phyloP scores from a whole-genome alignment of 164 flowering plant genomes.

The Cinnamomum chago region DNA sequence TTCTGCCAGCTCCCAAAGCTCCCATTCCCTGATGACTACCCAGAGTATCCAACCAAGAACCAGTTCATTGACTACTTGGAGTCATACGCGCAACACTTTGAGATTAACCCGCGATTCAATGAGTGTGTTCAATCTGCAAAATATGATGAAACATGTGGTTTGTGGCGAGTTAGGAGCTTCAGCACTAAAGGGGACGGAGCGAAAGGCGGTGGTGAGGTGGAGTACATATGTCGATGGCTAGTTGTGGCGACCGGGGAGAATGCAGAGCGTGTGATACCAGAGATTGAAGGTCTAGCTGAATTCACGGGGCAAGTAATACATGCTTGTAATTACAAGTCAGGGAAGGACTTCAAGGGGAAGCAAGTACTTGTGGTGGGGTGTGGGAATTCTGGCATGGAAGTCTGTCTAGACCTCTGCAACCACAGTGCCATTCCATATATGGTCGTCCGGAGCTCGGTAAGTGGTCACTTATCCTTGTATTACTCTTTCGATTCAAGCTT shows the following conservation, averaged over 20 bases:
- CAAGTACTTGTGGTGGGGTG: constrained; percentile 71
- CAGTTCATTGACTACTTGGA: constrained; percentile 78
- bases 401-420: constrained; percentile 68
- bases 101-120: constrained; percentile 56
- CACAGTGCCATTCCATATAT: constrained; percentile 60
- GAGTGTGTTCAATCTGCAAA: constrained; percentile 67
- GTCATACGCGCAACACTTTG: constrained; percentile 52
- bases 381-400: constrained; percentile 89
- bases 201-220: constrained; percentile 27
- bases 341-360: constrained; percentile 45
- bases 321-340: constrained; percentile 58
- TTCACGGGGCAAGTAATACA: constrained; percentile 54
- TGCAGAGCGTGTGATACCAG: constrained; percentile 62
- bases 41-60: constrained; percentile 68
- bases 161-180: constrained; percentile 60
- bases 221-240: constrained; percentile 67
- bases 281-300: constrained; percentile 48
- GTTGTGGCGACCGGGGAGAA: constrained; percentile 90
- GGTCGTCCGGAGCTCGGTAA: constrained; percentile 70
- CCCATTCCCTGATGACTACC: constrained; percentile 64
- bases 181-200: not conserved
- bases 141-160: constrained; percentile 56
- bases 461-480: constrained; percentile 8
- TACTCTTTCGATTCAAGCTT: not conserved
- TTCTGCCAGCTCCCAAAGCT: constrained; percentile 73